Evolutionary conservation across 73 alveolate species (phyloP).

Genomic region (Diophrys appendiculata): DNA sequence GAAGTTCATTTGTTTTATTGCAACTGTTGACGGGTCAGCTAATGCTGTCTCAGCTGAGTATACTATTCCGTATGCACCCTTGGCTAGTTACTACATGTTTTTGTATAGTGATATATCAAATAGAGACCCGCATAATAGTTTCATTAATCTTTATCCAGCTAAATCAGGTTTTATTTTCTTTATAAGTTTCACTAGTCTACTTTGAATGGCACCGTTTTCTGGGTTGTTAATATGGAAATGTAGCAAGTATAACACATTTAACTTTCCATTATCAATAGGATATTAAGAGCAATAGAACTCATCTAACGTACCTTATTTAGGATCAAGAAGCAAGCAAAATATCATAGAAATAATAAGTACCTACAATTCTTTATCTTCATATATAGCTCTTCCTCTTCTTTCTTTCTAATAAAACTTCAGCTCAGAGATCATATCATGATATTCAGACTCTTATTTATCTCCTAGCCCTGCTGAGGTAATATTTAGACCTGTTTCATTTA

Average conservation of each 20-base stretch:
- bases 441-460: neutral
- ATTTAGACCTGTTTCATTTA: neutral
- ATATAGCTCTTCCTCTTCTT: slow-evolving; percentile 81
- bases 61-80: slow-evolving; percentile 97
- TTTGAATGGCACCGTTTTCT: slow-evolving; percentile 75
- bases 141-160: slow-evolving; percentile 92
- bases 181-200: slow-evolving; percentile 34
- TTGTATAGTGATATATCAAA: slow-evolving; percentile 85
- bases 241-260: slow-evolving; percentile 84
- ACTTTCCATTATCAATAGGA: slow-evolving; percentile 94
- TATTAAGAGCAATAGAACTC: slow-evolving; percentile 93
- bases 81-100: slow-evolving; percentile 90
- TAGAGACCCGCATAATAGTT: slow-evolving; percentile 81
- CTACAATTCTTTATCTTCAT: slow-evolving; percentile 96
- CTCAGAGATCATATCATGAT: slow-evolving; percentile 5
- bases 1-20: slow-evolving; percentile 90
- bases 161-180: slow-evolving; percentile 25
- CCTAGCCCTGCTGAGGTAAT: neutral
- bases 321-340: slow-evolving; percentile 90
- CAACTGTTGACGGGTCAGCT: slow-evolving; percentile 92
- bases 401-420: slow-evolving; percentile 79
- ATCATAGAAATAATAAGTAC: slow-evolving; percentile 82
- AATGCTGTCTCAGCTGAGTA: slow-evolving; percentile 86
- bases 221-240: slow-evolving; percentile 96
- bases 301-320: slow-evolving; percentile 96